A percentile compares a stretch with the other conserved stretches of the same genome.
Conservation (phyloP, 306 rosid species). For the Castanea sativa region DNA sequence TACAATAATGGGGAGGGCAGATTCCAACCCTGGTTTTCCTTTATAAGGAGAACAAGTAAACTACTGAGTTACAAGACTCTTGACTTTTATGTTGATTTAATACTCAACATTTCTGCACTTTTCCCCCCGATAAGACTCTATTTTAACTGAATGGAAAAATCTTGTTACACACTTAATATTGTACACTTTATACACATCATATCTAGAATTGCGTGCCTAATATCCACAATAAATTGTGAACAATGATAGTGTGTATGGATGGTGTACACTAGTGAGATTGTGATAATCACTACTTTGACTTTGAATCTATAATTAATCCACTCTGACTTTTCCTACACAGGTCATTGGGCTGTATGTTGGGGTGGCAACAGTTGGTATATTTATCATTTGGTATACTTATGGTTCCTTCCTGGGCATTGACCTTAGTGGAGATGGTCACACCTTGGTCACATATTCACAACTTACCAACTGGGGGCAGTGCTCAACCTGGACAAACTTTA, state of each 20-base stretch:
- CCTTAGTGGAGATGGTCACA: slow-evolving; percentile 80
- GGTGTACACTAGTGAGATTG: too few species aligned
- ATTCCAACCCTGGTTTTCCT: too few species aligned
- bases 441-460: slow-evolving; percentile 80
- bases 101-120: slow-evolving; percentile 1
- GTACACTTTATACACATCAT: too few species aligned
- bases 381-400: slow-evolving; percentile 84
- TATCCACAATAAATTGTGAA: too few species aligned
- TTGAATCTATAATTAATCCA: background rate
- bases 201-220: too few species aligned
- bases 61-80: too few species aligned
- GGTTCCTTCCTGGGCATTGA: slow-evolving; percentile 86
- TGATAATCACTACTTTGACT: too few species aligned
- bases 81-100: background rate
- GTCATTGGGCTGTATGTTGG: slow-evolving; percentile 89
- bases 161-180: too few species aligned
- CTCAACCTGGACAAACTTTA: slow-evolving; percentile 63
- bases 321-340: slow-evolving; percentile 30
- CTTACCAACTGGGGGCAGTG: slow-evolving; percentile 91
- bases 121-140: background rate
- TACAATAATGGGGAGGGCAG: too few species aligned
- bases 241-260: too few species aligned
- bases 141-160: background rate
- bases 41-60: too few species aligned
- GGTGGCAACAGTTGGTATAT: slow-evolving; percentile 82